phyloP scores from a whole-genome alignment of 179 eudicot species.

The Spergularia azorica region DNA sequence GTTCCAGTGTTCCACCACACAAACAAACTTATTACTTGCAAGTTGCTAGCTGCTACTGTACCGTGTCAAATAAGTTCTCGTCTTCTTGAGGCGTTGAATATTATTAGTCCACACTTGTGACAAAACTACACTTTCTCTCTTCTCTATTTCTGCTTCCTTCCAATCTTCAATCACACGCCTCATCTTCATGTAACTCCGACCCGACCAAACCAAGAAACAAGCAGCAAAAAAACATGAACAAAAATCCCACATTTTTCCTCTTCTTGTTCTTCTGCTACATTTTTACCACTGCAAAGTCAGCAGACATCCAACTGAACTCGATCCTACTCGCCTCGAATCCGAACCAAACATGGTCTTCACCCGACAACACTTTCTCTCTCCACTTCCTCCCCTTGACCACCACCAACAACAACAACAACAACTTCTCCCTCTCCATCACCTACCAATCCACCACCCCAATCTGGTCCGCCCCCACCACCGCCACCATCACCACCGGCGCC shows the following conservation, averaged over 20 bases:
- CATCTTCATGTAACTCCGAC: too few relatives aligned
- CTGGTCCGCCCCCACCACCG: slow-evolving; percentile 29
- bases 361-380: slow-evolving; percentile 33
- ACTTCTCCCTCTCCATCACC: slow-evolving; percentile 31
- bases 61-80: too few relatives aligned
- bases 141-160: too few relatives aligned
- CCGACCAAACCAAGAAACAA: too few relatives aligned
- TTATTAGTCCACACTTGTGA: too few relatives aligned
- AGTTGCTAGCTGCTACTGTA: too few relatives aligned
- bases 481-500: slow-evolving; percentile 10
- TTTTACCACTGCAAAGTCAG: background rate
- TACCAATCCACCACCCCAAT: slow-evolving; percentile 33
- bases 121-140: too few relatives aligned
- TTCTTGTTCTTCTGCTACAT: background rate
- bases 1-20: too few relatives aligned
- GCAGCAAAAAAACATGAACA: background rate
- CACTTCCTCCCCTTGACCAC: slow-evolving; percentile 28
- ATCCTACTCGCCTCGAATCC: slow-evolving; percentile 35
- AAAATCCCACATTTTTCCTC: background rate
- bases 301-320: slow-evolving; percentile 29
- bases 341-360: slow-evolving; percentile 39
- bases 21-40: too few relatives aligned
- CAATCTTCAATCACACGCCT: too few relatives aligned
- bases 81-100: too few relatives aligned
- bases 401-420: background rate